A percentile compares a stretch with the other conserved stretches of the same genome.
These are phyloP conservation scores for Phytopythium litorale DNA, from an alignment of 352 stramenopile genomes.

Conservation along the genomic window DNA sequence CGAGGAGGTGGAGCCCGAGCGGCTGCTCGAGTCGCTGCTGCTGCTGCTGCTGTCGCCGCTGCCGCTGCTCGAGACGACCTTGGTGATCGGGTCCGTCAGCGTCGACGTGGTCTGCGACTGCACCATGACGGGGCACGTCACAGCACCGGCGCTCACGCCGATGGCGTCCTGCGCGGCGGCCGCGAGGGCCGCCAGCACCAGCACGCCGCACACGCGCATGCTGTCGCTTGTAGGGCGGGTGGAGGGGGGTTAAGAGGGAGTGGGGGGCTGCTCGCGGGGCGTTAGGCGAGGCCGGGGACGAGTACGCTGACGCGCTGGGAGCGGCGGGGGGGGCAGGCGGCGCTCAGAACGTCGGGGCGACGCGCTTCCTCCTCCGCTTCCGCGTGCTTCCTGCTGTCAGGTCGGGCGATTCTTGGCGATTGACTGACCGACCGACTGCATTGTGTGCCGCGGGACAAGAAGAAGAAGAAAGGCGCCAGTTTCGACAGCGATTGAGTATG, in stretches of 20 bases:
- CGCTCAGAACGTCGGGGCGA: neutral
- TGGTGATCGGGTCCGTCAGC: constrained; percentile 51
- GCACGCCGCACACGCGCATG: constrained; percentile 10
- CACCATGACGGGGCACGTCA: constrained; percentile 54
- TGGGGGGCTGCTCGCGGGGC: neutral
- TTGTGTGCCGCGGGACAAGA: neutral
- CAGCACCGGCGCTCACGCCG: constrained; percentile 11
- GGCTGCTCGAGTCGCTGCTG: constrained; percentile 10
- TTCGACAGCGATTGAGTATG: too few species aligned
- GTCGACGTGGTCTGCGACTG: constrained; percentile 58
- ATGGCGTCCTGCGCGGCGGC: constrained; percentile 16
- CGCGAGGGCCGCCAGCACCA: constrained; percentile 23
- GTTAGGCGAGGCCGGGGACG: neutral
- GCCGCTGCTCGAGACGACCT: constrained; percentile 26
- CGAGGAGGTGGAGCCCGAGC: constrained; percentile 15
- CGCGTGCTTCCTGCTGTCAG: neutral
- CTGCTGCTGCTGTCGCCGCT: constrained; percentile 21
- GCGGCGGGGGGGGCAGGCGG: neutral
- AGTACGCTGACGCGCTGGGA: neutral
- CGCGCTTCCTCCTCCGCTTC: neutral
- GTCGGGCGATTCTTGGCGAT: constrained; percentile 7
- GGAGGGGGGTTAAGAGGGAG: neutral
- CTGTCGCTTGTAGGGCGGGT: neutral
- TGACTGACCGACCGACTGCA: too few species aligned
- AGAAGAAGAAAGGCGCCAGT: constrained; percentile 6